A percentile compares a stretch with the other conserved stretches of the same genome.
Evolutionary conservation across 768 basidiomycete genomes (phyloP).

Genomic region (Rhizopogon rudus): DNA sequence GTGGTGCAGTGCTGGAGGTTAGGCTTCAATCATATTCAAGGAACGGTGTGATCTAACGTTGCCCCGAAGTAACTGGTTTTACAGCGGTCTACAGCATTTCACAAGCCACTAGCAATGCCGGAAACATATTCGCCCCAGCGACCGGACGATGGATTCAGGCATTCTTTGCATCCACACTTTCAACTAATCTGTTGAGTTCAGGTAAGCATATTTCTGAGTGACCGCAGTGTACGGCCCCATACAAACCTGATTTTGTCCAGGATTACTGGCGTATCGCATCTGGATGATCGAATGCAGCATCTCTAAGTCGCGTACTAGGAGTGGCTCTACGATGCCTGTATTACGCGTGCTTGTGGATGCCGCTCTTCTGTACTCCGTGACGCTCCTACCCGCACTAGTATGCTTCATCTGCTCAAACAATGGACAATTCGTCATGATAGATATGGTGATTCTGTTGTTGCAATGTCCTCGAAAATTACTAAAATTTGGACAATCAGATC

Average conservation of each 20-base stretch:
- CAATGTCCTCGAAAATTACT: background rate
- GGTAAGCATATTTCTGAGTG: background rate
- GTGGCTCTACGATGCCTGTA: background rate
- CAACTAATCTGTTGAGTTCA: constrained; percentile 5
- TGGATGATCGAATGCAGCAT: constrained; percentile 2
- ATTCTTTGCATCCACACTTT: constrained; percentile 5
- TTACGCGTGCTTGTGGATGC: constrained; percentile 5
- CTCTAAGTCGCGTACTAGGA: background rate
- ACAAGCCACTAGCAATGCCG: constrained; percentile 2
- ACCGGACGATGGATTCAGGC: constrained; percentile 6
- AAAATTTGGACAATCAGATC: background rate
- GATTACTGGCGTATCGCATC: constrained; percentile 7
- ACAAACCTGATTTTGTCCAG: background rate
- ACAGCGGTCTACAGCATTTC: constrained; percentile 5
- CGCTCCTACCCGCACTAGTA: constrained; percentile 3
- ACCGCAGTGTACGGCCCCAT: background rate
- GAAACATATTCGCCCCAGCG: constrained; percentile 2
- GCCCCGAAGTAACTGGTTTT: background rate
- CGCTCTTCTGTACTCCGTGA: constrained; percentile 6
- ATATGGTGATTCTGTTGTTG: background rate
- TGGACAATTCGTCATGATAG: constrained; percentile 1
- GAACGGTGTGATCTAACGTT: background rate
- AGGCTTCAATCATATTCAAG: background rate
- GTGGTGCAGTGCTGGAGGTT: constrained; percentile 6
- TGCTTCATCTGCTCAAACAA: constrained; percentile 5